Base-by-base conservation (phyloP, 2,329 filamentous ascomycete species). In the Colletotrichum tropicicola region DNA sequence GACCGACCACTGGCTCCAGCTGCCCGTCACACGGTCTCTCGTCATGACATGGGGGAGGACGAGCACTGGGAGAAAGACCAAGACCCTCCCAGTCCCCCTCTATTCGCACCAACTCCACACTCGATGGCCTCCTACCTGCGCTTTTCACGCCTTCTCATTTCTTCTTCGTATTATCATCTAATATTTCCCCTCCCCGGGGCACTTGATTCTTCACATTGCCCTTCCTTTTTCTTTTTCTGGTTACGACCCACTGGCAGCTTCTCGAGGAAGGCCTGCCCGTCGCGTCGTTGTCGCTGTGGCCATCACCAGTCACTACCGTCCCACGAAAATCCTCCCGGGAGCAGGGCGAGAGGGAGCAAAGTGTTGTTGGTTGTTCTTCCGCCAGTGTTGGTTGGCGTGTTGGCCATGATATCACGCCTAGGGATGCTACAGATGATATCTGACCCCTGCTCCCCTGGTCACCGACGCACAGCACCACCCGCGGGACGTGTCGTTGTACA, bases 1-100 rank as follows among this genome's bases (percentile, higher is more conserved):
- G 52, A 48, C 39, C 41, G 60, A 58, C 37, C 60, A 53, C 47
- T 48, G 47, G 55, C 48, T 64, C 41, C 55, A 48, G 56, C 61
- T 65, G 56, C 61, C 56, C 56, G 61, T 65, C 61, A 60, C 61
- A 65, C 61, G 61, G 61, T 60, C 56, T 37, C 32, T 60, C 48
- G 57, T 54, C 32, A 48, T 28, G 56, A 15, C 61, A 65, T 55
- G 21, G 37, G 48, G 35, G 27, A 21, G 39, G 32, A 37, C 27
- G 28, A 45, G 28, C 35, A 12, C 30, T 28, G 47, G 32, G 15
- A 54, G 32, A 25, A 21, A 58, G 32, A 56, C 53, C 27, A 47
- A 23, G 60, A 64, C 60, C 60, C 47, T 45, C 47, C 35, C 44
- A 32, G 27, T 45, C 35, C 32, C 55, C 60, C 47, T 59, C 60